Conservation (phyloP, 805 yeast species). For the Saccharomycopsis sp. region DNA sequence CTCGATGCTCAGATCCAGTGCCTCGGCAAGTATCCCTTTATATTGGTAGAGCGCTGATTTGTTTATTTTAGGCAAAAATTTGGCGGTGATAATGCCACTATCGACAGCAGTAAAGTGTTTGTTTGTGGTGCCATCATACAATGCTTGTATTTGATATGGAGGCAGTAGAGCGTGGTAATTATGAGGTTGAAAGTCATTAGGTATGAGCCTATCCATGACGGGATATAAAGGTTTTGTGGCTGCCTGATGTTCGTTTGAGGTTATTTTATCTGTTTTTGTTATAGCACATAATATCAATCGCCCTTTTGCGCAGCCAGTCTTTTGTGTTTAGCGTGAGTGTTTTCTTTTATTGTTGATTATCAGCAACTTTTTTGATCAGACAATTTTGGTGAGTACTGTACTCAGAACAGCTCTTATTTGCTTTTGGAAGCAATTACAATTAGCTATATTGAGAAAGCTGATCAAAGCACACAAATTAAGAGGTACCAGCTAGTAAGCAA, state of each 20-base stretch:
- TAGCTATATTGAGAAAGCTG: too few relatives aligned
- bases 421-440: too few relatives aligned
- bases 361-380: too few relatives aligned
- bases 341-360: too few relatives aligned
- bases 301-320: too few relatives aligned
- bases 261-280: too few relatives aligned
- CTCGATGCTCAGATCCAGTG: conserved; percentile 38
- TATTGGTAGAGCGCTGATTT: conserved; percentile 22
- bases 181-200: neutral
- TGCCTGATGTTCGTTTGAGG: too few relatives aligned
- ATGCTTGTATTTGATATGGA: neutral
- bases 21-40: conserved; percentile 40
- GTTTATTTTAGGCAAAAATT: neutral
- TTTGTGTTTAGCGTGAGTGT: neutral
- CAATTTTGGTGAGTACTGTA: too few relatives aligned
- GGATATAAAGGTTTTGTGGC: neutral
- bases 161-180: neutral
- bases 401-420: too few relatives aligned
- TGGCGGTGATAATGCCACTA: neutral
- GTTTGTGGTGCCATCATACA: neutral
- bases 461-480: too few relatives aligned
- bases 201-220: neutral
- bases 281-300: too few relatives aligned
- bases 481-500: too few relatives aligned
- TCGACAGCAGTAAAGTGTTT: neutral